Percentiles rank a stretch among this genome's conserved stretches.
These are phyloP conservation scores for Angomonas ambiguus DNA, from an alignment of 208 protist genomes.

Conservation along the genomic window DNA sequence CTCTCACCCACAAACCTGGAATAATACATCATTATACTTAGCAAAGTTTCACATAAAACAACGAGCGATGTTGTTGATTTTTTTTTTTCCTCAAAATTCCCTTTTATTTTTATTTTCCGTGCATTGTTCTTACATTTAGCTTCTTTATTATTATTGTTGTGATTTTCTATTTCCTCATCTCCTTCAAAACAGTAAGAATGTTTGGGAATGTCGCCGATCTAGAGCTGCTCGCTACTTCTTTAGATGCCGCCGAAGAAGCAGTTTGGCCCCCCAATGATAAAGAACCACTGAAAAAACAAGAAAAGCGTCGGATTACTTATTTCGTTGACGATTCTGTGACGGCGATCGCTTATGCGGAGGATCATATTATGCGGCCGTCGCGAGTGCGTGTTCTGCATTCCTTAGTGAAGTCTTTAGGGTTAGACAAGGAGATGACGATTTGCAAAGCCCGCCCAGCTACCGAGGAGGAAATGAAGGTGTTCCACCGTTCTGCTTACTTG, in stretches of 20 bases:
- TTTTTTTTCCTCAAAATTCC: slow-evolving; percentile 17
- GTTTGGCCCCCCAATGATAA: not conserved
- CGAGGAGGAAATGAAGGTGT: slow-evolving; percentile 52
- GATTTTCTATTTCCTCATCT: not conserved
- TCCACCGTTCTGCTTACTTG: slow-evolving; percentile 70
- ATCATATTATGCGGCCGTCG: slow-evolving; percentile 72
- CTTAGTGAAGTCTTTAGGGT: slow-evolving; percentile 67
- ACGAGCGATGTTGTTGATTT: slow-evolving; percentile 5
- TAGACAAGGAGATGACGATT: slow-evolving; percentile 52
- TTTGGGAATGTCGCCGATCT: not conserved
- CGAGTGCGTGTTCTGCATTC: slow-evolving; percentile 66
- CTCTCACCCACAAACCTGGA: slow-evolving; percentile 23
- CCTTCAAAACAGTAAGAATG: not conserved
- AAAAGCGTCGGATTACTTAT: slow-evolving; percentile 52
- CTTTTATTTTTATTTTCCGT: slow-evolving; percentile 17
- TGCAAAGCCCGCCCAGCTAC: slow-evolving; percentile 52
- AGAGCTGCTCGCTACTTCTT: not conserved
- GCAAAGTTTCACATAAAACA: slow-evolving; percentile 2
- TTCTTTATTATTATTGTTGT: slow-evolving; percentile 21
- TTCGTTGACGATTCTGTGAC: slow-evolving; percentile 72
- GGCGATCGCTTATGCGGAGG: slow-evolving; percentile 62
- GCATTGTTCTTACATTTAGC: slow-evolving; percentile 7
- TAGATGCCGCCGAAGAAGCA: not conserved
- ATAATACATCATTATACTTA: slow-evolving; percentile 10
- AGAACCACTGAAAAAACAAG: not conserved